Conservation (phyloP, 495 filamentous ascomycete genomes). For the Aspergillus cristatus region DNA sequence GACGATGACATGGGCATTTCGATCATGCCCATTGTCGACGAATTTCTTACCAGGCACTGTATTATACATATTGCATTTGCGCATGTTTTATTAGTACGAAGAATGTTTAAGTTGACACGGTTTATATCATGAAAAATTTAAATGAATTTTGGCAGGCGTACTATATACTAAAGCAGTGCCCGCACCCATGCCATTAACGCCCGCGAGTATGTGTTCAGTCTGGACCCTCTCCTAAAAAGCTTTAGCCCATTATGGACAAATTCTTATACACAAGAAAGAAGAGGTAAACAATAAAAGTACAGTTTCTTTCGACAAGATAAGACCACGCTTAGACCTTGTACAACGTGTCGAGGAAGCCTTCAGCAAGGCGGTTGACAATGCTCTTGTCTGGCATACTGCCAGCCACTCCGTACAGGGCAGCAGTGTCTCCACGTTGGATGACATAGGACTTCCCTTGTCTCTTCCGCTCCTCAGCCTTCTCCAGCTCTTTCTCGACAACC, state of each 20-base stretch:
- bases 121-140: not conserved
- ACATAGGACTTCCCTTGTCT: constrained; percentile 49
- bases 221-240: not conserved
- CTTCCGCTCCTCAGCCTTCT: constrained; percentile 65
- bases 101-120: not conserved
- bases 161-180: too few relatives aligned
- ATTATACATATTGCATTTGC: constrained; percentile 20
- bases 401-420: constrained; percentile 90
- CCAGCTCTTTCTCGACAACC: constrained; percentile 69
- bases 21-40: too few relatives aligned
- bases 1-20: too few relatives aligned
- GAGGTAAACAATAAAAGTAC: too few relatives aligned
- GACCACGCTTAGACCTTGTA: constrained; percentile 87
- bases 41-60: constrained; percentile 12
- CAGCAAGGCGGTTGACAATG: constrained; percentile 81
- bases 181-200: not conserved
- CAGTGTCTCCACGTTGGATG: constrained; percentile 54
- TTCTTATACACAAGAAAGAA: not conserved
- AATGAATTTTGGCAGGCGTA: not conserved
- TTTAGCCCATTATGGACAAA: not conserved
- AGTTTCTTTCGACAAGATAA: too few relatives aligned
- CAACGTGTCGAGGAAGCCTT: constrained; percentile 86
- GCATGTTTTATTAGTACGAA: constrained; percentile 6
- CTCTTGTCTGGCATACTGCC: constrained; percentile 93
- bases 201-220: not conserved